A percentile compares a stretch with the other conserved stretches of the same genome.
Conservation (phyloP, 129 eudicot genomes). For the Chrysanthemum makinoi region DNA sequence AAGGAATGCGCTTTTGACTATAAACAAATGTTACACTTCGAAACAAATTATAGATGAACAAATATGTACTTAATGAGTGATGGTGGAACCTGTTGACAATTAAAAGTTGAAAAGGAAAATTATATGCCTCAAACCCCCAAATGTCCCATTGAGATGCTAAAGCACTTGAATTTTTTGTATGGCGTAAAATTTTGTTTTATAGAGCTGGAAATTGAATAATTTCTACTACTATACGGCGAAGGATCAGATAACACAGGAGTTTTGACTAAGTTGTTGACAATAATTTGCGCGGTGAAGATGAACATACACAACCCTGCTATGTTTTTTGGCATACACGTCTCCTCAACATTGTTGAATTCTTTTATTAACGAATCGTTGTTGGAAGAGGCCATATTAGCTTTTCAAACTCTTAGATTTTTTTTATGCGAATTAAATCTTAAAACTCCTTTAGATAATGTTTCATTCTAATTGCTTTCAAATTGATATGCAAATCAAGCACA, state of each 20-base stretch:
- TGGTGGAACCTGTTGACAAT: no score
- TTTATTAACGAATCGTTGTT: constrained; percentile 41
- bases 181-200: no score
- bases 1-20: no score
- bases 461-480: background rate
- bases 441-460: background rate
- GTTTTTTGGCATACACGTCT: constrained; percentile 72
- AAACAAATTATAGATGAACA: no score
- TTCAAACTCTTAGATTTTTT: background rate
- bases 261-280: constrained; percentile 58
- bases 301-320: constrained; percentile 61
- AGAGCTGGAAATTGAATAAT: constrained; percentile 37
- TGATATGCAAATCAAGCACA: no score
- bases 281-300: constrained; percentile 61
- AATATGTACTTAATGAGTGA: no score
- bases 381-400: constrained; percentile 62
- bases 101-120: no score
- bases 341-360: constrained; percentile 37
- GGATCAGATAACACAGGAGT: constrained; percentile 76
- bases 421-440: background rate
- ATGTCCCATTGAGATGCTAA: no score
- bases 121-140: no score
- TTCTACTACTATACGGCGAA: constrained; percentile 51
- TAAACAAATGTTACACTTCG: no score
- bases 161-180: no score